Evolutionary conservation across 2,329 filamentous ascomycete genomes (phyloP), one percentile per base, ranked within the genome.

Genomic region (Eutypella sp.): DNA sequence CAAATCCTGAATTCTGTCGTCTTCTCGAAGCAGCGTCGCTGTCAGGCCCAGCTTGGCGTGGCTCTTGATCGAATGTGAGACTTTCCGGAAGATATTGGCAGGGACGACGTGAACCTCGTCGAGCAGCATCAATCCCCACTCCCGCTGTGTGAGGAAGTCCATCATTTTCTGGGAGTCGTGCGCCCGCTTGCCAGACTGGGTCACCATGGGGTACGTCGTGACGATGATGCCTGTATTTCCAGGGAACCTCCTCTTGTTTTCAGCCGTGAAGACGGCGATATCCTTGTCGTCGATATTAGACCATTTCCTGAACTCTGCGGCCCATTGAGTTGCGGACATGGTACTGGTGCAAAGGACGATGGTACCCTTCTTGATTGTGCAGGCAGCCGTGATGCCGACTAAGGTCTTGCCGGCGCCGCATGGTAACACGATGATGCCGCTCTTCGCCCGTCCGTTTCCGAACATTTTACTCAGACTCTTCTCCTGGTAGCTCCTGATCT

Each of bases 381-480:
- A 97, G 18, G 91, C 93, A 36, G 93, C 93, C 18, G 93, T 97
- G 56, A 99, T 96, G n/a, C 93, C 93, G 15, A 99, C 93, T 34
- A 99, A 72, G 1, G 93, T 99, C 73, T 99, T 99, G 48, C 93
- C 93, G 16, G 93, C 93, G 56, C 93, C 93, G 64, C 93, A 99
- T 16, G 93, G 93, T 57, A 99, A 69, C 46, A 99, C 93, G 48
- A 99, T 99, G 55, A 99, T 95, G 47, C 93, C 93, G 66, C 90
- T 96, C 71, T 96, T 93, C 13, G 93, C 93, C 67, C 93, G 85
- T 41, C 92, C 92, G 62, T 99, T 99, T 62, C 93, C 92, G 64
- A 99, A 99, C 93, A 99, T 99, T 67, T 99, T 99, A 71, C 89
- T 95, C 9, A 99, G 74, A 54, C 90, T 95, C 70, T 96, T 95